Evolutionary conservation across 2,329 filamentous ascomycete species (phyloP).

Genomic region (Myriosclerotinia scirpicola): DNA sequence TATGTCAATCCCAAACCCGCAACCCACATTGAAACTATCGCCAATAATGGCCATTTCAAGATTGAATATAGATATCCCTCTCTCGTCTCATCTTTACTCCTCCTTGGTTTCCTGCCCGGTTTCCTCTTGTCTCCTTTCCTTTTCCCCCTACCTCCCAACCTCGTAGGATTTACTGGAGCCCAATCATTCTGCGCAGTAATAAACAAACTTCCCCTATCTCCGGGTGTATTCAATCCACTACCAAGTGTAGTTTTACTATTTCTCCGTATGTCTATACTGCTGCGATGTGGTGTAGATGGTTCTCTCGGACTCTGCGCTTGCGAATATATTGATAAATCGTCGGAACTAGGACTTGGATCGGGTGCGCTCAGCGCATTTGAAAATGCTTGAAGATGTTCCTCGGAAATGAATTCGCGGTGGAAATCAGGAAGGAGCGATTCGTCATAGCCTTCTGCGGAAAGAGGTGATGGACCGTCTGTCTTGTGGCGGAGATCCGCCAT

Average conservation of each 20-base stretch:
- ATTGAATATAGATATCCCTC: conserved; percentile 89
- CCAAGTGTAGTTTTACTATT: conserved; percentile 18
- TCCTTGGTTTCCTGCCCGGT: conserved; percentile 37
- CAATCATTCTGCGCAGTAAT: conserved; percentile 95
- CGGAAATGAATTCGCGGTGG: conserved; percentile 72
- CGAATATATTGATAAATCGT: conserved; percentile 45
- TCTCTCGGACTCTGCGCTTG: conserved; percentile 18
- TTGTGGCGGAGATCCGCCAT: conserved; percentile 41
- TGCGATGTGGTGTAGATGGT: conserved; percentile 24
- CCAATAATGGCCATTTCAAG: conserved; percentile 87
- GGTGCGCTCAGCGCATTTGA: conserved; percentile 79
- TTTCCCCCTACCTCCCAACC: conserved; percentile 40
- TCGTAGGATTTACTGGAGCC: conserved; percentile 69
- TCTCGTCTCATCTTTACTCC: conserved; percentile 85
- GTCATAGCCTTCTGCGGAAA: conserved; percentile 67
- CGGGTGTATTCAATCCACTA: conserved; percentile 23
- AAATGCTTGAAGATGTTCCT: conserved; percentile 75
- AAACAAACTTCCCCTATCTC: conserved; percentile 47
- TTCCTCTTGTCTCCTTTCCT: conserved; percentile 42
- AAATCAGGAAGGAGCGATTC: conserved; percentile 71
- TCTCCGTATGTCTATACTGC: conserved; percentile 28
- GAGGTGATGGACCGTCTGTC: conserved; percentile 55
- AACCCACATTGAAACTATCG: conserved; percentile 80
- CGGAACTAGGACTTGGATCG: conserved; percentile 65
- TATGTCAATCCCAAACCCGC: conserved; percentile 71